Evolutionary conservation across 495 filamentous ascomycete genomes (phyloP).

Genomic region (Talaromyces liani): DNA sequence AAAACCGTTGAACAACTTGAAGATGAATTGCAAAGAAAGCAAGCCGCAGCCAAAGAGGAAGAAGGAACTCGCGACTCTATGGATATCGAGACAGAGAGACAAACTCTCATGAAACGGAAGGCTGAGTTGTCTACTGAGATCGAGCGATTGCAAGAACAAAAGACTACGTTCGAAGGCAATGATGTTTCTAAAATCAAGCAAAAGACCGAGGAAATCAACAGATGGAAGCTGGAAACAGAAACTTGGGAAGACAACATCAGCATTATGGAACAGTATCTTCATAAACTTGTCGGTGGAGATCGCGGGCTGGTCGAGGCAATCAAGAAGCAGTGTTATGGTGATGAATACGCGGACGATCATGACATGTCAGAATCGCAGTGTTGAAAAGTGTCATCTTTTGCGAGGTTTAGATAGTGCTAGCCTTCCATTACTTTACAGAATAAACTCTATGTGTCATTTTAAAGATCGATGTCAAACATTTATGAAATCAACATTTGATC

Average conservation of each 20-base stretch:
- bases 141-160: constrained; percentile 14
- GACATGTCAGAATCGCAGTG: constrained; percentile 41
- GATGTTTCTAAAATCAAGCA: constrained; percentile 41
- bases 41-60: constrained; percentile 11
- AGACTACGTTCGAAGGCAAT: constrained; percentile 9
- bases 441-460: no score
- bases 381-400: no score
- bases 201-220: constrained; percentile 41
- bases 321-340: constrained; percentile 51
- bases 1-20: constrained; percentile 23
- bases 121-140: constrained; percentile 21
- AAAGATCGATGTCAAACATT: no score
- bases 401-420: no score
- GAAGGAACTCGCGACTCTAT: constrained; percentile 11
- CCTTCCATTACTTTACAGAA: no score
- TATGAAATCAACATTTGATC: no score
- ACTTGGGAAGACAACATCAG: constrained; percentile 60
- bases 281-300: constrained; percentile 42
- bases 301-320: constrained; percentile 42
- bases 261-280: constrained; percentile 53
- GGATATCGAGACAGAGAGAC: constrained; percentile 11
- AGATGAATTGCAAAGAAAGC: constrained; percentile 14
- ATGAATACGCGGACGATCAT: constrained; percentile 56
- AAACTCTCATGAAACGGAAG: constrained; percentile 18
- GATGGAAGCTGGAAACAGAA: constrained; percentile 39